A percentile compares a stretch with the other conserved stretches of the same genome.
phyloP scores from a whole-genome alignment of 148 eudicot genomes.

The Agrostemma githago region DNA sequence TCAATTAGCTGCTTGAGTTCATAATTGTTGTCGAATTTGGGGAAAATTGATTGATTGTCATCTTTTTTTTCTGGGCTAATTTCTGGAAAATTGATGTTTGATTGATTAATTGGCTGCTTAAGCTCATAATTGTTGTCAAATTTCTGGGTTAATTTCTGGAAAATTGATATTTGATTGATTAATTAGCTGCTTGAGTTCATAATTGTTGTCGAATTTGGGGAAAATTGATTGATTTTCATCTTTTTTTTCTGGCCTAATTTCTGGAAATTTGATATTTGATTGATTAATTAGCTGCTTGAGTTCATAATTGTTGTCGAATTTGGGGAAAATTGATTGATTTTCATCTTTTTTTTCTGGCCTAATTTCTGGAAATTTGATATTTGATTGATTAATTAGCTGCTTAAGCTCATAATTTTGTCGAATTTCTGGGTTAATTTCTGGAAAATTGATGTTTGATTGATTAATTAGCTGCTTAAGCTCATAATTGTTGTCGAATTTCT shows the following conservation, averaged over 20 bases:
- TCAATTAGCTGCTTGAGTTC: too few relatives aligned
- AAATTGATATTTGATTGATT: neutral
- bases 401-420: neutral
- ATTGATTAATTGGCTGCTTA: neutral
- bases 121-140: too few relatives aligned
- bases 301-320: too few relatives aligned
- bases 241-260: too few relatives aligned
- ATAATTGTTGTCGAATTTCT: too few relatives aligned
- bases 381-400: neutral
- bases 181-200: too few relatives aligned
- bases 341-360: too few relatives aligned
- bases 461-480: too few relatives aligned
- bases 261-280: neutral
- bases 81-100: neutral
- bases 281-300: neutral
- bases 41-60: neutral
- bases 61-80: neutral
- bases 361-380: neutral
- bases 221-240: too few relatives aligned
- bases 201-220: too few relatives aligned
- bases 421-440: neutral
- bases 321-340: too few relatives aligned
- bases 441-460: neutral
- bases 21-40: too few relatives aligned
- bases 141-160: neutral